Percentiles rank a stretch among this genome's conserved stretches.
Evolutionary conservation across 345 rosid species (phyloP).

Genomic region (Conringia planisiliqua): DNA sequence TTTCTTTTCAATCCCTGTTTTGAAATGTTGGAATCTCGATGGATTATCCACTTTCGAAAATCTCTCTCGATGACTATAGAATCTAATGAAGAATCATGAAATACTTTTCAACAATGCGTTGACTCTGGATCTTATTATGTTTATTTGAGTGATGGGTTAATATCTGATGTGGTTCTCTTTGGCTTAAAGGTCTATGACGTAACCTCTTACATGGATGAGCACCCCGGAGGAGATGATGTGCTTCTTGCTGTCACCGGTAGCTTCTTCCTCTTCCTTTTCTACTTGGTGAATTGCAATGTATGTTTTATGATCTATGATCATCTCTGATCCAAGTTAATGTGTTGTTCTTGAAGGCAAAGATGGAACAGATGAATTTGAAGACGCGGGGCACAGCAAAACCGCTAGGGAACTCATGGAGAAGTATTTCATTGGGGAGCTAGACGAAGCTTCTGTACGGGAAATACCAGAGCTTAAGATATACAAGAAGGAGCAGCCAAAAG

Average conservation of each 20-base stretch:
- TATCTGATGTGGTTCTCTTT: background rate
- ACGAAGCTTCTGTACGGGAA: conserved; percentile 34
- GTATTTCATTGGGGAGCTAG: conserved; percentile 79
- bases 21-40: background rate
- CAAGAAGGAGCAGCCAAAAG: conserved; percentile 38
- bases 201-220: conserved; percentile 78
- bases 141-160: background rate
- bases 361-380: conserved; percentile 83
- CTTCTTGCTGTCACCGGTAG: conserved; percentile 68
- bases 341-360: conserved; percentile 57
- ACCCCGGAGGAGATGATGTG: conserved; percentile 95
- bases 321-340: conserved; percentile 5
- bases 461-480: conserved; percentile 67
- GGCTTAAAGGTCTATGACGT: conserved; percentile 71
- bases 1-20: too few species aligned
- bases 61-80: background rate
- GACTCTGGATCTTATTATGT: background rate
- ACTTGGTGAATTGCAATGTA: background rate
- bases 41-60: background rate
- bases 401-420: conserved; percentile 68
- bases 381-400: conserved; percentile 71
- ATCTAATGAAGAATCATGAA: background rate
- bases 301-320: background rate
- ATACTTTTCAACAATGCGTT: too few species aligned
- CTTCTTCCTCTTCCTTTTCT: background rate